Evolutionary conservation across 2,329 filamentous ascomycete species (phyloP).

Genomic region (Pseudogymnoascus sp.): DNA sequence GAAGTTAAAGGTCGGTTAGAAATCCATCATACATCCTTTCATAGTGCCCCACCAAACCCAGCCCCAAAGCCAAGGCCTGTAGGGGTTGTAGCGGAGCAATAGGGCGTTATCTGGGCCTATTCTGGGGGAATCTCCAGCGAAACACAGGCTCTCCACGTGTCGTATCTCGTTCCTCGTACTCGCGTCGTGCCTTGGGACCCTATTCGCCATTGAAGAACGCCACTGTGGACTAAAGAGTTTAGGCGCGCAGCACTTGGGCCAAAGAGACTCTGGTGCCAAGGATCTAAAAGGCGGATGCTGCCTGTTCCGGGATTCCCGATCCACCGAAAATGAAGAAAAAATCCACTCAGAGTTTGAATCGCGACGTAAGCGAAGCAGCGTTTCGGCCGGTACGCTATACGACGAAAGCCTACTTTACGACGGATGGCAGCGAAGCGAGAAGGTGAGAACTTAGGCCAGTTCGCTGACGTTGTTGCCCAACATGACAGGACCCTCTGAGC

Average conservation of each 20-base stretch:
- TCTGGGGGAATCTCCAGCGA: neutral
- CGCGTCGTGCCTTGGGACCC: neutral
- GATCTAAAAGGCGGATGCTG: conserved; percentile 4
- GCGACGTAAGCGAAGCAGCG: neutral
- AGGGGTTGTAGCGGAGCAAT: neutral
- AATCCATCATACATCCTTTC: neutral
- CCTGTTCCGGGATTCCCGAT: neutral
- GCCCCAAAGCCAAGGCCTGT: conserved; percentile 1
- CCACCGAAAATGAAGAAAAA: neutral
- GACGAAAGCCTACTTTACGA: too few relatives aligned
- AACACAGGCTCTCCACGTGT: neutral
- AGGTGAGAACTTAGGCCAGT: neutral
- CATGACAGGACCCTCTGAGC: neutral
- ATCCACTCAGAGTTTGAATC: neutral
- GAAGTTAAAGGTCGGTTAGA: conserved; percentile 6
- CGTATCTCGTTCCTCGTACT: conserved; percentile 7
- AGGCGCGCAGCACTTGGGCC: neutral
- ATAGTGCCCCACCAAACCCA: neutral
- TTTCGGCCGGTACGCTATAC: too few relatives aligned
- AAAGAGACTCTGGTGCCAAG: neutral
- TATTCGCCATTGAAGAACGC: neutral
- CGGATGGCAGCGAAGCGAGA: neutral
- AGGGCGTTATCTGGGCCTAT: neutral
- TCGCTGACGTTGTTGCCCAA: neutral
- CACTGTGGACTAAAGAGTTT: neutral